Conservation (phyloP, 2,329 filamentous ascomycete genomes). For the Ophiostoma montium region DNA sequence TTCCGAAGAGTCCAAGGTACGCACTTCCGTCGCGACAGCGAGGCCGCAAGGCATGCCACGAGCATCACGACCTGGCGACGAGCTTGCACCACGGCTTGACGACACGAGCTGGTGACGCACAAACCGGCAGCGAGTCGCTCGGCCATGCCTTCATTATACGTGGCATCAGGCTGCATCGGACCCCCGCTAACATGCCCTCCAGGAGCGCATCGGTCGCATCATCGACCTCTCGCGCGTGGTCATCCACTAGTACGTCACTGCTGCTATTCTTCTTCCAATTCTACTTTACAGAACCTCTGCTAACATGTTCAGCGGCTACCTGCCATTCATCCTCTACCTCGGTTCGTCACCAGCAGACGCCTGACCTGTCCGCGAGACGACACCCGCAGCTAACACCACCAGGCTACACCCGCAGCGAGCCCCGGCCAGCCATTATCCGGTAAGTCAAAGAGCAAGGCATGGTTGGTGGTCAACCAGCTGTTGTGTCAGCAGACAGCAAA, state of each 20-base stretch:
- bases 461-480: no score
- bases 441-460: constrained; percentile 22
- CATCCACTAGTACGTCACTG: constrained; percentile 74
- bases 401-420: constrained; percentile 93
- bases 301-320: constrained; percentile 60
- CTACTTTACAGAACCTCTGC: constrained; percentile 11
- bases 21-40: constrained; percentile 4
- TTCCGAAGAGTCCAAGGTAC: constrained; percentile 94
- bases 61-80: no score
- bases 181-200: constrained; percentile 1
- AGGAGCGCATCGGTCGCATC: constrained; percentile 97
- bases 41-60: no score
- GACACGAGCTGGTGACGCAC: no score
- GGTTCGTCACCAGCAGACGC: constrained; percentile 38
- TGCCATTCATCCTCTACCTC: constrained; percentile 92
- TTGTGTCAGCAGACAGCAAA: no score
- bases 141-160: no score
- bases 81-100: neutral
- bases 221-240: constrained; percentile 89
- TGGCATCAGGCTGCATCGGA: no score
- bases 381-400: constrained; percentile 5
- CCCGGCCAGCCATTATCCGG: constrained; percentile 59
- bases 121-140: no score
- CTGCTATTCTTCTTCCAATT: neutral
- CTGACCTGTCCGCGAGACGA: neutral